Evolutionary conservation across 768 basidiomycete species (phyloP).

Genomic region (Suillus weaverae): DNA sequence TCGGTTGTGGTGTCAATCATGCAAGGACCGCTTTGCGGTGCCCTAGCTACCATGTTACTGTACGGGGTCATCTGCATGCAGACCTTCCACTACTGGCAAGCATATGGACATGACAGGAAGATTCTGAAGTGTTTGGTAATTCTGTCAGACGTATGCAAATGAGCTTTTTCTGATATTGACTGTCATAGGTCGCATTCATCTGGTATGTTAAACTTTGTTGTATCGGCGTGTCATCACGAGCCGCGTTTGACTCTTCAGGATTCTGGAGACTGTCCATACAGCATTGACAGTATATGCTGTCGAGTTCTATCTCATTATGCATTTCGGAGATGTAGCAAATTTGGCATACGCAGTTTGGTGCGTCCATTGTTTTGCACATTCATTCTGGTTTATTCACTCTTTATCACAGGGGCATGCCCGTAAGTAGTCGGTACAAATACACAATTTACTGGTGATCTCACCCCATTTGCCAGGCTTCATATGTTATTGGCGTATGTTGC

Average conservation of each 20-base stretch:
- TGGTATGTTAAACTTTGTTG: conserved; percentile 8
- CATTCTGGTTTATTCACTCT: background rate
- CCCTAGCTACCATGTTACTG: conserved; percentile 11
- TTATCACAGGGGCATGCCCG: conserved; percentile 14
- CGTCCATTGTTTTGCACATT: background rate
- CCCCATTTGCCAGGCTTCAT: conserved; percentile 6
- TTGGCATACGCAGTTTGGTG: conserved; percentile 16
- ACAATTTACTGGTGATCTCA: background rate
- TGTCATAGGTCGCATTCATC: conserved; percentile 11
- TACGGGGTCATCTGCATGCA: conserved; percentile 21
- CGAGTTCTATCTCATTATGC: conserved; percentile 17
- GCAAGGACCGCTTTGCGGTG: conserved; percentile 17
- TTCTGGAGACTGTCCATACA: conserved; percentile 17
- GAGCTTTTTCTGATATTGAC: background rate
- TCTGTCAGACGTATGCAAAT: background rate
- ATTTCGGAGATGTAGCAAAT: conserved; percentile 8
- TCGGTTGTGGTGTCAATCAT: conserved; percentile 8
- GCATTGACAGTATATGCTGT: conserved; percentile 16
- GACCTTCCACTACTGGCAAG: conserved; percentile 14
- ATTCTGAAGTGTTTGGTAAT: conserved; percentile 9
- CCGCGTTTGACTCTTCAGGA: conserved; percentile 1
- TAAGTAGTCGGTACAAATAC: background rate
- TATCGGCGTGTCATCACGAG: background rate
- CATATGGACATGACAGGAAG: conserved; percentile 11
- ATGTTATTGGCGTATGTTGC: conserved; percentile 12